Evolutionary conservation across 2,329 filamentous ascomycete species (phyloP).

Genomic region (Xylariaceae sp.): DNA sequence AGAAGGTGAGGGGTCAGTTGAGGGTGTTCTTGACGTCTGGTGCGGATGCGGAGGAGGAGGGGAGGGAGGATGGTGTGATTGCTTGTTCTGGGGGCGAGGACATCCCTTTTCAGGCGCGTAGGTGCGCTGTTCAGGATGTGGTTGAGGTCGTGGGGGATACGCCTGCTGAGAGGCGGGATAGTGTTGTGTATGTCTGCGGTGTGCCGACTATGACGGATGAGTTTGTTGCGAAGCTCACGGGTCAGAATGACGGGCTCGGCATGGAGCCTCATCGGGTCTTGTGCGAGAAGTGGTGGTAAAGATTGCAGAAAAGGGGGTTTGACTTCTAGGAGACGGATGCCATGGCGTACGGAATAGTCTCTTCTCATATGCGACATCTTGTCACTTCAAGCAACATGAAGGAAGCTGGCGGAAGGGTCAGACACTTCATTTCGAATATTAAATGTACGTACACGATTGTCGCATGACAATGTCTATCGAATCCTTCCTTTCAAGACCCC

Average conservation of each 20-base stretch:
- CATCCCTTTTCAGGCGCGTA: slow-evolving; percentile 34
- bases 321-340: background rate
- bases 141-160: slow-evolving; percentile 38
- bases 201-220: slow-evolving; percentile 64
- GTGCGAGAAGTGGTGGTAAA: slow-evolving; percentile 60
- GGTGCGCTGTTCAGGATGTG: slow-evolving; percentile 40
- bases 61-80: background rate
- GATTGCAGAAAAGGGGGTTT: background rate
- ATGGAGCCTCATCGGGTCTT: slow-evolving; percentile 46
- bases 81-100: background rate
- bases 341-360: background rate
- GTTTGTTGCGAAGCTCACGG: slow-evolving; percentile 47
- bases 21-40: slow-evolving; percentile 44
- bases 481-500: background rate
- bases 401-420: background rate
- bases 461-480: background rate
- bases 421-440: background rate
- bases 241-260: slow-evolving; percentile 28
- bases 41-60: background rate
- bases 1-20: slow-evolving; percentile 38
- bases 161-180: slow-evolving; percentile 34
- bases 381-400: background rate
- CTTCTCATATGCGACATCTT: background rate
- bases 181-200: slow-evolving; percentile 63
- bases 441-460: background rate